phyloP scores from a whole-genome alignment of 768 basidiomycete genomes.

The Rhodotorula diobovata region DNA sequence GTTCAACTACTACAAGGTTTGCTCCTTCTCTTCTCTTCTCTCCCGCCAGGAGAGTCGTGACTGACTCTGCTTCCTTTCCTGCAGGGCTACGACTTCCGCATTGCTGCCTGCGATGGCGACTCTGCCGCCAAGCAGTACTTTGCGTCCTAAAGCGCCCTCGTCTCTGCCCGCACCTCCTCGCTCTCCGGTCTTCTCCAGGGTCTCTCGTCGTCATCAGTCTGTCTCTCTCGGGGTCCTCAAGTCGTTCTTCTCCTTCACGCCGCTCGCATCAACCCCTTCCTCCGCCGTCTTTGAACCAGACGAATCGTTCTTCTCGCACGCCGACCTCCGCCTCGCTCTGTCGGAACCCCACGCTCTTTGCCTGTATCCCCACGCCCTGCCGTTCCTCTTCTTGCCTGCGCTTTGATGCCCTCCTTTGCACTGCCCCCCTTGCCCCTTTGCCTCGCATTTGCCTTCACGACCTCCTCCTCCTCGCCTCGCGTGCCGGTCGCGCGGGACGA shows the following conservation, averaged over 20 bases:
- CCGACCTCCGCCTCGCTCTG: not conserved
- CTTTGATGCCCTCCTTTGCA: not conserved
- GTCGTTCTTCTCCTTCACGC: not conserved
- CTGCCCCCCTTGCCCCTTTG: not conserved
- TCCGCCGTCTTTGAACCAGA: not conserved
- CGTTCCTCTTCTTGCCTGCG: not conserved
- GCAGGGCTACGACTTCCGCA: slow-evolving; percentile 35
- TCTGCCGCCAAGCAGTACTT: slow-evolving; percentile 30
- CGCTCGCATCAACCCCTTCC: not conserved
- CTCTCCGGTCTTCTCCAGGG: not conserved
- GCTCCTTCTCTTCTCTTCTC: not conserved
- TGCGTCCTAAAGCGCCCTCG: not conserved
- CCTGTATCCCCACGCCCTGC: not conserved
- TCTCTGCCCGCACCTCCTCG: not conserved
- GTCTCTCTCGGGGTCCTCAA: not conserved
- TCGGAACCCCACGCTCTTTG: not conserved
- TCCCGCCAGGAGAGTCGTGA: not conserved
- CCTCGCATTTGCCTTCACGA: not conserved
- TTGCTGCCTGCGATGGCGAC: slow-evolving; percentile 30
- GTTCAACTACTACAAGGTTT: slow-evolving; percentile 41
- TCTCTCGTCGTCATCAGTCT: not conserved
- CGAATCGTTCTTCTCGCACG: too few relatives aligned
- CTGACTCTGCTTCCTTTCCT: slow-evolving; percentile 2
- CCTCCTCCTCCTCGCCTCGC: not conserved
- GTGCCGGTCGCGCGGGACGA: too few relatives aligned